Percentiles rank a stretch among this genome's conserved stretches.
phyloP scores from a whole-genome alignment of 805 yeast species.

The Wickerhamomyces queroliae region DNA sequence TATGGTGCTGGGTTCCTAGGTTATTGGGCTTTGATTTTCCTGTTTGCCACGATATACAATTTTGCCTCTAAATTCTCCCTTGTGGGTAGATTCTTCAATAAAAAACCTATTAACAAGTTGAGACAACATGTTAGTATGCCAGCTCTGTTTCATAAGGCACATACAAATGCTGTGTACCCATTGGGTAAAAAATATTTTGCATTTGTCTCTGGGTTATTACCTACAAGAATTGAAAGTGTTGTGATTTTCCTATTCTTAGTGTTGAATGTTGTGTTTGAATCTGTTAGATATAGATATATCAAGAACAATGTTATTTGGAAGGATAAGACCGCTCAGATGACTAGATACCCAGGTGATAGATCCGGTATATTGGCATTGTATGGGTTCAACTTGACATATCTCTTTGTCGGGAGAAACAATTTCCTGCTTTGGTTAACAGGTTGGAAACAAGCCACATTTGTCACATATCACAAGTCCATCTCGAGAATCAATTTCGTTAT shows the following conservation, averaged over 20 bases:
- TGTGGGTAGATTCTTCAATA: slow-evolving; percentile 1
- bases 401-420: slow-evolving; percentile 73
- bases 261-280: slow-evolving; percentile 8
- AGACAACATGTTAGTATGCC: slow-evolving; percentile 4
- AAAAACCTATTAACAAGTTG: background rate
- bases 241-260: slow-evolving; percentile 29
- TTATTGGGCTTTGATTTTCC: slow-evolving; percentile 37
- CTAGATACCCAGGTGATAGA: slow-evolving; percentile 24
- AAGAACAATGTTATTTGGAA: slow-evolving; percentile 15
- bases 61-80: background rate
- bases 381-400: slow-evolving; percentile 44
- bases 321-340: slow-evolving; percentile 10
- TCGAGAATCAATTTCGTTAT: slow-evolving; percentile 38
- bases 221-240: slow-evolving; percentile 22
- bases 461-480: slow-evolving; percentile 60
- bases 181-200: slow-evolving; percentile 45
- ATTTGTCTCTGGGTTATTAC: slow-evolving; percentile 12
- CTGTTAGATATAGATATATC: slow-evolving; percentile 15
- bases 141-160: slow-evolving; percentile 2
- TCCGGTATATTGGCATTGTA: slow-evolving; percentile 22
- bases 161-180: slow-evolving; percentile 20
- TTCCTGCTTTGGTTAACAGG: slow-evolving; percentile 60
- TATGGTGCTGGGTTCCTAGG: slow-evolving; percentile 37
- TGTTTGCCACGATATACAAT: slow-evolving; percentile 28
- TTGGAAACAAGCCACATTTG: slow-evolving; percentile 58